Base-by-base conservation (phyloP, 208 protist genomes). In the Crithidia thermophila region DNA sequence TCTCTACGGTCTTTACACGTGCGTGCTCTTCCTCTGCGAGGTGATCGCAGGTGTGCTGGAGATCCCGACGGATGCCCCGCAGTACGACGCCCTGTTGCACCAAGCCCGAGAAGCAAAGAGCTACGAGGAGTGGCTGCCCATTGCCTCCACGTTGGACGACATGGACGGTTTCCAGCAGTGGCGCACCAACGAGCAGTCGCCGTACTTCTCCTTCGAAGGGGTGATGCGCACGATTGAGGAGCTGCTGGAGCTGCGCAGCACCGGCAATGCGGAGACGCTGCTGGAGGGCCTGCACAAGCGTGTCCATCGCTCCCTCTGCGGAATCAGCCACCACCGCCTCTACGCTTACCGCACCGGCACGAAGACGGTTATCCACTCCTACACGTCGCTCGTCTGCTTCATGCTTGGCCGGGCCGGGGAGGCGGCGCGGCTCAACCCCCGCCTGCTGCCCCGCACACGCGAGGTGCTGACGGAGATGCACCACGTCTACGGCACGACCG, bases 361-460 rank as follows among this genome's bases (percentile, higher is more conserved):
- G 13, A 94, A 94, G 62, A 67, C 60, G 23, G 52, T 87, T 42
- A 90, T 94, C 63, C 77, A 88, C 51, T 71, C 84, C n/a, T 94
- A 91, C 60, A 83, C 75, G 37, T 82, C 89, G 1, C 57, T 87
- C 16, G 43, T 84, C 13, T 74, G 73, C 34, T 84, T 75, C 55
- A 28, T 87, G 27, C 65, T 84, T 14, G 62, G 65, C 18, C 68
- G 51, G 8, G 43, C 55, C 39, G 68, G 59, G 7, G 59, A 74
- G 37, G 59, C 51, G 51, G 68, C 59, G n/a, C 68, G 47, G 34
- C 4, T 55, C 3, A 21, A 62, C 37, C 63, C 23, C 14, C 33
- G 21, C 16, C 31, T 64, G 18, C 27, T 46, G 23, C 39, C 53
- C n/a, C 67, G 74, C 42, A 67, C 72, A 8, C 82, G 85, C 43